A percentile compares a stretch with the other conserved stretches of the same genome.
Conservation (phyloP, 2,329 filamentous ascomycete genomes). For the Penicillium thymicola region DNA sequence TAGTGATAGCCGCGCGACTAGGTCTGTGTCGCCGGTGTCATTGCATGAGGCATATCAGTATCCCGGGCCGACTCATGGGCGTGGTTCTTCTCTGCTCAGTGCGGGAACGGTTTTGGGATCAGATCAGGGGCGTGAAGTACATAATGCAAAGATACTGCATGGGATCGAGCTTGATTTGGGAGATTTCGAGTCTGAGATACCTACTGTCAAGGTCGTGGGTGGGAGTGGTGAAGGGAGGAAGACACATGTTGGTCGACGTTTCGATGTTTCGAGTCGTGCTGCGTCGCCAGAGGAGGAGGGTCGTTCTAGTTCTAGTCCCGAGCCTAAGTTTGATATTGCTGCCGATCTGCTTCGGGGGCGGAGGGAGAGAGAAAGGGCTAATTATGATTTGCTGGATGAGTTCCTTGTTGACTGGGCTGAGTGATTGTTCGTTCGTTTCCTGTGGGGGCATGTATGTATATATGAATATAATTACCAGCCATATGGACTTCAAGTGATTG, state of each 20-base stretch:
- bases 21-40: background rate
- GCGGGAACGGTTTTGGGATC: background rate
- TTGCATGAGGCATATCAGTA: background rate
- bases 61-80: background rate
- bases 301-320: background rate
- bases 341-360: constrained; percentile 5
- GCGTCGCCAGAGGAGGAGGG: background rate
- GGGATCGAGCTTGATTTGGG: background rate
- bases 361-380: background rate
- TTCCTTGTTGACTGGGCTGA: constrained; percentile 6
- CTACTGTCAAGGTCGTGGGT: background rate
- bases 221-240: background rate
- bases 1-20: background rate
- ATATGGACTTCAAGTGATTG: background rate
- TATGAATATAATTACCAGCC: background rate
- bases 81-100: background rate
- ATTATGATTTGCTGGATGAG: constrained; percentile 6
- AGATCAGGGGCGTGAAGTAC: background rate
- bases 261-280: background rate
- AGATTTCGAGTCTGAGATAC: background rate
- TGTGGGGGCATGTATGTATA: background rate
- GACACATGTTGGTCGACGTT: background rate
- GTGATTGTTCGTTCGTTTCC: background rate
- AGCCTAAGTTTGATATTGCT: constrained; percentile 8
- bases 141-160: background rate